Conservation (phyloP, 345 rosid species). For the Eucalyptus rudis region DNA sequence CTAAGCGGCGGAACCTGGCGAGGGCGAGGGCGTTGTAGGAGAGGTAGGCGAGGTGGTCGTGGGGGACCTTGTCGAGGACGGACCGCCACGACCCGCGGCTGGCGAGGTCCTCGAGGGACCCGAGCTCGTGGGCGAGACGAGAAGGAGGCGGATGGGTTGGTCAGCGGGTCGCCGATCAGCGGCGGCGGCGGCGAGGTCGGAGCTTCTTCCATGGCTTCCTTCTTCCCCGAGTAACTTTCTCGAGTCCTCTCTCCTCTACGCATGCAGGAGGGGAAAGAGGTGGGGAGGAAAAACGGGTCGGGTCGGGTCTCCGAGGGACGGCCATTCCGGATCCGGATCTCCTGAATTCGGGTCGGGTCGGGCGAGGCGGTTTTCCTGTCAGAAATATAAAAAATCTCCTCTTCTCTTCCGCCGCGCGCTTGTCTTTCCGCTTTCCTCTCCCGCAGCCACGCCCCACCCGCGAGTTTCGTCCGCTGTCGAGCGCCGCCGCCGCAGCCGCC, state of each 20-base stretch:
- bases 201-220: too few species aligned
- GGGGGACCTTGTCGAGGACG: too few species aligned
- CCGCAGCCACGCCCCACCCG: not conserved
- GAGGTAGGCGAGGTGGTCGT: too few species aligned
- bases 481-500: not conserved
- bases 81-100: too few species aligned
- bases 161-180: too few species aligned
- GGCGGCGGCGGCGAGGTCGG: accelerated
- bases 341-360: not conserved
- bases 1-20: too few species aligned
- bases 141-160: too few species aligned
- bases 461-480: not conserved
- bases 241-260: accelerated
- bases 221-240: not conserved
- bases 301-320: accelerated
- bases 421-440: not conserved
- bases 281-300: not conserved
- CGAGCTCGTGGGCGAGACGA: too few species aligned
- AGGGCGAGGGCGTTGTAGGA: too few species aligned
- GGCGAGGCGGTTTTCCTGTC: accelerated
- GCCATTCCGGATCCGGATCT: too few species aligned
- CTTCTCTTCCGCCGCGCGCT: not conserved
- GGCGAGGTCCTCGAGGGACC: too few species aligned
- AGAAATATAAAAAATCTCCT: not conserved
- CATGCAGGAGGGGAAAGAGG: too few species aligned